Evolutionary conservation across 331 rosid species (phyloP).

Genomic region (Rhamnella rubrinervis): DNA sequence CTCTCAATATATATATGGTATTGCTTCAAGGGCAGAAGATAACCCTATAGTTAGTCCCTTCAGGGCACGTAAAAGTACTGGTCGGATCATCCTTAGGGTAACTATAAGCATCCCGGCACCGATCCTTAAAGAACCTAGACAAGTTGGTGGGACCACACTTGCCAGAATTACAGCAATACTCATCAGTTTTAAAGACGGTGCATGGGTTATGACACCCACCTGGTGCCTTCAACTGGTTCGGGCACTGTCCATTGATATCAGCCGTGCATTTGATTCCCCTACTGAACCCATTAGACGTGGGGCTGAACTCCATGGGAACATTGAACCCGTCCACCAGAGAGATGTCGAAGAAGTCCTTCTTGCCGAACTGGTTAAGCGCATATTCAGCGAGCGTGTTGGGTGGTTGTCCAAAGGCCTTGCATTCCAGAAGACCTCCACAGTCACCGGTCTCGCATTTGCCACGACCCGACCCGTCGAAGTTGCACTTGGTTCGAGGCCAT

Average conservation of each 20-base stretch:
- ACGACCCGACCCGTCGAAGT: conserved; percentile 10
- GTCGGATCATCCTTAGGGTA: neutral
- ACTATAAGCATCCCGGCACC: neutral
- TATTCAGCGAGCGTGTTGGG: conserved; percentile 30
- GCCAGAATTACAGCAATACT: conserved; percentile 8
- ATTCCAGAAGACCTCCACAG: conserved; percentile 27
- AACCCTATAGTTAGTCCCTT: too few species aligned
- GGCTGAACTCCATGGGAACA: conserved; percentile 19
- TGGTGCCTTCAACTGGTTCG: conserved; percentile 6
- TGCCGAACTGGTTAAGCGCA: neutral
- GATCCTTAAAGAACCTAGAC: neutral
- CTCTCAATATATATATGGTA: too few species aligned
- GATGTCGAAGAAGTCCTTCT: conserved; percentile 20
- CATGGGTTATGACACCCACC: conserved; percentile 16
- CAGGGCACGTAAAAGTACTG: too few species aligned
- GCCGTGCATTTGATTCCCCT: conserved; percentile 32
- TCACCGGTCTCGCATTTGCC: conserved; percentile 34
- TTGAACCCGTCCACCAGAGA: conserved; percentile 32
- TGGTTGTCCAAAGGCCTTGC: conserved; percentile 20
- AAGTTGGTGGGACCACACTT: neutral
- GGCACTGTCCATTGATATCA: conserved; percentile 48
- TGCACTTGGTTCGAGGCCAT: conserved; percentile 28
- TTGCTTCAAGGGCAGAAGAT: too few species aligned
- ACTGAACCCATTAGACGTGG: conserved; percentile 29
- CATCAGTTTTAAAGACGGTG: conserved; percentile 7